These are phyloP conservation scores for Trichoderma harzianum DNA, from an alignment of 2,329 filamentous ascomycete genomes.

Conservation along the genomic window DNA sequence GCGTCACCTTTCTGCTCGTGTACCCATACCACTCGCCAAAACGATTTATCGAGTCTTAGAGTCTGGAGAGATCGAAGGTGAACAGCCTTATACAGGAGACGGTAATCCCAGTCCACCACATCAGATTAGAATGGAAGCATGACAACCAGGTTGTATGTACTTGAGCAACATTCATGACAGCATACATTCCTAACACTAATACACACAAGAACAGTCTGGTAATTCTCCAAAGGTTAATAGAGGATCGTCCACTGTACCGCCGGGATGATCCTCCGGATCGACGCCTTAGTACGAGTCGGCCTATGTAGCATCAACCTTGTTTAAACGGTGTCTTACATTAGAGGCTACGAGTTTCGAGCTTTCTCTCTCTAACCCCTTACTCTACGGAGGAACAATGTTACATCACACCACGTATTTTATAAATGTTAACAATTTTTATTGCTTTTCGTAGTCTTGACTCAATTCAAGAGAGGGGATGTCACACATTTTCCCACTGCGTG, in stretches of 20 bases:
- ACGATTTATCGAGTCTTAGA: neutral
- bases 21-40: neutral
- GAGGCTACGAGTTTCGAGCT: neutral
- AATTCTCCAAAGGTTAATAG: neutral
- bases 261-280: neutral
- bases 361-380: too few species aligned
- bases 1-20: neutral
- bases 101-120: neutral
- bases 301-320: neutral
- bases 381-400: neutral
- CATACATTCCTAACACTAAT: neutral
- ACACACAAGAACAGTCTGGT: neutral
- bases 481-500: constrained; percentile 29
- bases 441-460: constrained; percentile 21
- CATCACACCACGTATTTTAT: neutral
- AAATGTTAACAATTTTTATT: constrained; percentile 15
- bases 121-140: neutral
- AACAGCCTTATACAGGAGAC: neutral
- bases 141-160: neutral
- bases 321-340: neutral
- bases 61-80: neutral
- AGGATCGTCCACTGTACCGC: neutral
- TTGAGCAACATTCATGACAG: too few species aligned
- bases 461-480: constrained; percentile 42
- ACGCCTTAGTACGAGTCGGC: neutral